Evolutionary conservation across 768 basidiomycete species (phyloP), one percentile per base, ranked within the genome.

Genomic region (Rhizopogon salebrosus): DNA sequence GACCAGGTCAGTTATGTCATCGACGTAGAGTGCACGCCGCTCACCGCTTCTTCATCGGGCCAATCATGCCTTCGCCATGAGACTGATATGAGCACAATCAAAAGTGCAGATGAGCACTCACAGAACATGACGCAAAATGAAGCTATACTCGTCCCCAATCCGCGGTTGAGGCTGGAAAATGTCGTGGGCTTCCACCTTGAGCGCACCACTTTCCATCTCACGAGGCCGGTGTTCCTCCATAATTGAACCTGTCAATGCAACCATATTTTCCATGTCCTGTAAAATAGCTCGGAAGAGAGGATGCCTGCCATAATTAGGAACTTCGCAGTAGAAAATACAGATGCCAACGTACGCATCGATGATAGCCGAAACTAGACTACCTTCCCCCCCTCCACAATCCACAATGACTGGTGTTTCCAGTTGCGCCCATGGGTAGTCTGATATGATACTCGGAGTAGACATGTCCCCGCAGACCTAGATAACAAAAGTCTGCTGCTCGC

Each of bases 361-460:
- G 34, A 74, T 67, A 16, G 72, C 70, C 51, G 70, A 70, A 51
- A 68, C 69, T 10, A 74, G 61, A 11, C 70, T 70, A 22, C 73
- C 73, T 60, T 73, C 70, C 5, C 72, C 73, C 18, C 73, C 72
- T 53, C 73, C 73, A 31, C 72, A 64, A 52, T 75, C 73, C 24
- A 75, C 70, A 38, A 75, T 68, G 14, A 64, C 72, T 67, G 53
- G 71, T 70, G n/a, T 55, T 18, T 63, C 60, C 40, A 71, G 62
- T 4, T 63, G 61, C 18, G 55, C 62, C 72, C 72, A 73, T 18
- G 72, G 66, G 61, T 73, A 75, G 60, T 75, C 73, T 4, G 66
- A 66, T 37, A 67, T 64, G 18, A 74, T 68, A 2, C 72, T 70
- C 27, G 69, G 70, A 55, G 70, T 69, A 37, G 18, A 50, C 29